phyloP scores from a whole-genome alignment of 306 rosid genomes.

The Corylus americana region DNA sequence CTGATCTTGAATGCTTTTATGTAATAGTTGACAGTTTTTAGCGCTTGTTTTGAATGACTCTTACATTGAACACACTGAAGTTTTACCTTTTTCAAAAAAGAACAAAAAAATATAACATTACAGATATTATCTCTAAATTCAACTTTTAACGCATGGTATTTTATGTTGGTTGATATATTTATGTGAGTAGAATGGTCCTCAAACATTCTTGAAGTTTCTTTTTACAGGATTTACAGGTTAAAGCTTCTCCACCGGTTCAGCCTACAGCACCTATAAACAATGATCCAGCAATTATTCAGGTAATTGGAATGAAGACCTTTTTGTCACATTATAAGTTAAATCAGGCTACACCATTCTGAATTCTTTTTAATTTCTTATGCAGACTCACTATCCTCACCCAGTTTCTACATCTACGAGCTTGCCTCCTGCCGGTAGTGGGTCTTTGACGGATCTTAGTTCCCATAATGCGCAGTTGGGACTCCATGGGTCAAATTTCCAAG shows the following conservation, averaged over 20 bases:
- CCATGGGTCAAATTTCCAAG: constrained; percentile 71
- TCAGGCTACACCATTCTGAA: constrained; percentile 23
- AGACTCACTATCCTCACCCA: constrained; percentile 84
- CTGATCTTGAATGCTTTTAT: not conserved
- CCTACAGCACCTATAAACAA: constrained; percentile 62
- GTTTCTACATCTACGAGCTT: constrained; percentile 55
- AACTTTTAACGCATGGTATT: not conserved
- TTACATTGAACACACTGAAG: not conserved
- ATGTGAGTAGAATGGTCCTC: not conserved
- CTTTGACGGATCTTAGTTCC: constrained; percentile 64
- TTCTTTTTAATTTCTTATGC: constrained; percentile 39
- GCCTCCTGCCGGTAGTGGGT: constrained; percentile 65
- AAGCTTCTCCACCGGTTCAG: constrained; percentile 77
- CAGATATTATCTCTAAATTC: not conserved
- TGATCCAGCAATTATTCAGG: constrained; percentile 94
- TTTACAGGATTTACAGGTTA: constrained; percentile 87
- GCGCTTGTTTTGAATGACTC: not conserved
- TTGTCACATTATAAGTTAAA: constrained; percentile 7
- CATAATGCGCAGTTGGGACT: constrained; percentile 68
- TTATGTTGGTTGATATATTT: not conserved
- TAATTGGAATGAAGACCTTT: constrained; percentile 17
- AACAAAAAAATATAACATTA: not conserved
- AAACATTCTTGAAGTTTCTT: constrained; percentile 21
- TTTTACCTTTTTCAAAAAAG: not conserved
- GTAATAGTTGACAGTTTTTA: not conserved